Evolutionary conservation across 2,329 filamentous ascomycete species (phyloP).

Genomic region (Plenodomus tracheiphilus): DNA sequence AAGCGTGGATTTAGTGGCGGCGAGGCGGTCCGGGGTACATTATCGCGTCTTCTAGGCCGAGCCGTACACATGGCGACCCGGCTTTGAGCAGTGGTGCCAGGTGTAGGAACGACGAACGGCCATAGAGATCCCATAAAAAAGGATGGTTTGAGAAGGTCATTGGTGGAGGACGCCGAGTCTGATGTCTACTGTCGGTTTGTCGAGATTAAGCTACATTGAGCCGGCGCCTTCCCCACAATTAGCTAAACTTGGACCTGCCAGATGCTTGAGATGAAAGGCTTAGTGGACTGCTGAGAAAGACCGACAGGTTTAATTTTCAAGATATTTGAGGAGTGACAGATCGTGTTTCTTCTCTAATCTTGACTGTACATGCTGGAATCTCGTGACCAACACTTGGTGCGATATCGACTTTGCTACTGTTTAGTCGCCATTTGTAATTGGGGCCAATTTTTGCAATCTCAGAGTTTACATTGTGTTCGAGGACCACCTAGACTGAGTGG

Average conservation of each 20-base stretch:
- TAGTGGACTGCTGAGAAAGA: not conserved
- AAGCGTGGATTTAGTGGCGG: conserved; percentile 33
- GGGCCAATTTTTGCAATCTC: no score
- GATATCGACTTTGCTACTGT: no score
- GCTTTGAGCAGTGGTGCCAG: conserved; percentile 1
- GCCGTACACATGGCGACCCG: conserved; percentile 5
- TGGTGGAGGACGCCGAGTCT: conserved; percentile 2
- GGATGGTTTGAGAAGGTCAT: not conserved
- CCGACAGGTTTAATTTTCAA: no score
- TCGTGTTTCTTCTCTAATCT: no score
- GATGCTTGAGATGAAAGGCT: conserved; percentile 5
- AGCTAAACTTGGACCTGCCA: not conserved
- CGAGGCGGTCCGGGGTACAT: conserved; percentile 37
- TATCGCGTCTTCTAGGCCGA: conserved; percentile 3
- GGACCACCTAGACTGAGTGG: no score
- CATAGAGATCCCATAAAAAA: not conserved
- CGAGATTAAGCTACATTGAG: conserved; percentile 19
- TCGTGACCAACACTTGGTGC: no score
- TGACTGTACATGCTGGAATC: no score
- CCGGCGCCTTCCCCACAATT: conserved; percentile 12
- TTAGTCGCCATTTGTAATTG: no score
- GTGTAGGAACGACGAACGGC: not conserved
- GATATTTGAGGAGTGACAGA: no score
- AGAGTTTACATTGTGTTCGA: no score
- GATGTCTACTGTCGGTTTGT: not conserved